These are phyloP conservation scores for Biscogniauxia marginata DNA, from an alignment of 2,329 filamentous ascomycete species.

Conservation along the genomic window DNA sequence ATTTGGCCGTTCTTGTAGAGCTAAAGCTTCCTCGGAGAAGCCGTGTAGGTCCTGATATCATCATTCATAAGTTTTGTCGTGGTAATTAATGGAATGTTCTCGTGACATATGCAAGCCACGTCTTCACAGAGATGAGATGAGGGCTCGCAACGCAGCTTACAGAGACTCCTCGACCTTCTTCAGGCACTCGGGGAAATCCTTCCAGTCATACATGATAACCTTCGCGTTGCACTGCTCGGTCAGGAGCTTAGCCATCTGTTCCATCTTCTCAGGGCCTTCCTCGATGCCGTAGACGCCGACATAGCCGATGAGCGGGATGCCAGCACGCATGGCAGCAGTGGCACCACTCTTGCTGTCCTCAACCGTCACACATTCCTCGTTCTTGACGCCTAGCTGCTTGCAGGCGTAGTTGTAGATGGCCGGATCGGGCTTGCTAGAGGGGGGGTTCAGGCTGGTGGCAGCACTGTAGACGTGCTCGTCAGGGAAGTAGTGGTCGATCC, in stretches of 20 bases:
- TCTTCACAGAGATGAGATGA: neutral
- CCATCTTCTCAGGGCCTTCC: conserved; percentile 48
- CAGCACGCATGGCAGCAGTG: conserved; percentile 65
- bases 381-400: conserved; percentile 62
- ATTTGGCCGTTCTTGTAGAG: neutral
- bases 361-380: conserved; percentile 65
- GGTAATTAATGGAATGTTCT: conserved; percentile 3
- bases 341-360: conserved; percentile 74
- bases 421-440: conserved; percentile 74
- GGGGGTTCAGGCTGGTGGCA: conserved; percentile 63
- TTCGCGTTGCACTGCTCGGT: conserved; percentile 49
- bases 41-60: conserved; percentile 1
- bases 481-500: conserved; percentile 67
- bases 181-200: conserved; percentile 38
- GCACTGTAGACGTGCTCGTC: conserved; percentile 68
- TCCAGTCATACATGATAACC: conserved; percentile 50
- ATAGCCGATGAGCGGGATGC: conserved; percentile 71
- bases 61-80: conserved; percentile 5
- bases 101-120: neutral
- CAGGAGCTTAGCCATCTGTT: conserved; percentile 55
- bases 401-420: conserved; percentile 71
- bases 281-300: conserved; percentile 55
- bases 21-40: neutral
- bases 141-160: conserved; percentile 22
- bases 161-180: conserved; percentile 35